A percentile compares a stretch with the other conserved stretches of the same genome.
These are phyloP conservation scores for Cynara cardunculus DNA, from an alignment of 129 eudicot genomes.

Conservation along the genomic window DNA sequence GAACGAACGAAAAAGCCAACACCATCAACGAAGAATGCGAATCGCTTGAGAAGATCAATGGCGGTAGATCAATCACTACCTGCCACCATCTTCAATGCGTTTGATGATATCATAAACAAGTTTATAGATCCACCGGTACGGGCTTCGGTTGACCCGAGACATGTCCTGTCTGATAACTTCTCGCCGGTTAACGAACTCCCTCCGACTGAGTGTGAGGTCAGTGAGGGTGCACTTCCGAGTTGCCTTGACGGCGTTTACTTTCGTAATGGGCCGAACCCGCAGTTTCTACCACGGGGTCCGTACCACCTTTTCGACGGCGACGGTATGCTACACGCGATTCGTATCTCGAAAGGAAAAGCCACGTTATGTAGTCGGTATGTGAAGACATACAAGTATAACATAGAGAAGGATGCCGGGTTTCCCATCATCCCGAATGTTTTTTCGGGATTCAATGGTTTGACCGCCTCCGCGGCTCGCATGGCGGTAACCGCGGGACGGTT, in stretches of 20 bases:
- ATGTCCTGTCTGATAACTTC: slow-evolving; percentile 32
- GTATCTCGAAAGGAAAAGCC: slow-evolving; percentile 50
- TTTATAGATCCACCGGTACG: slow-evolving; percentile 34
- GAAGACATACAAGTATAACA: slow-evolving; percentile 50
- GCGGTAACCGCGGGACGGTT: slow-evolving; percentile 16
- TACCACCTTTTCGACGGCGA: slow-evolving; percentile 84
- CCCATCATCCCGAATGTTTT: slow-evolving; percentile 55
- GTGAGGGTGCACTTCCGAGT: slow-evolving; percentile 28
- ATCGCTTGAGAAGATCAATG: slow-evolving; percentile 7
- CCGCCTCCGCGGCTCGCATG: slow-evolving; percentile 28
- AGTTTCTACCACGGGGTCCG: slow-evolving; percentile 71
- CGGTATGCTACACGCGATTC: slow-evolving; percentile 73
- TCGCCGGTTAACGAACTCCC: slow-evolving; percentile 39
- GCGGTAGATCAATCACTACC: slow-evolving; percentile 35
- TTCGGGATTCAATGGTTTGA: slow-evolving; percentile 38
- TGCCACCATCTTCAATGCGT: slow-evolving; percentile 31
- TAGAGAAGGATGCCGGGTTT: slow-evolving; percentile 41
- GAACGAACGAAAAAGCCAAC: slow-evolving; percentile 4
- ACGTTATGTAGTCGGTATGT: slow-evolving; percentile 71
- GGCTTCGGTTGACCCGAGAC: slow-evolving; percentile 33
- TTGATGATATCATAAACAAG: slow-evolving; percentile 34
- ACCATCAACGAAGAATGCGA: slow-evolving; percentile 1
- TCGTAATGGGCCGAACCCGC: slow-evolving; percentile 88
- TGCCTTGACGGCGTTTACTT: slow-evolving; percentile 68
- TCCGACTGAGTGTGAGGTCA: slow-evolving; percentile 28